phyloP scores from a whole-genome alignment of 2,329 filamentous ascomycete genomes.

The Colletotrichum caudatum region DNA sequence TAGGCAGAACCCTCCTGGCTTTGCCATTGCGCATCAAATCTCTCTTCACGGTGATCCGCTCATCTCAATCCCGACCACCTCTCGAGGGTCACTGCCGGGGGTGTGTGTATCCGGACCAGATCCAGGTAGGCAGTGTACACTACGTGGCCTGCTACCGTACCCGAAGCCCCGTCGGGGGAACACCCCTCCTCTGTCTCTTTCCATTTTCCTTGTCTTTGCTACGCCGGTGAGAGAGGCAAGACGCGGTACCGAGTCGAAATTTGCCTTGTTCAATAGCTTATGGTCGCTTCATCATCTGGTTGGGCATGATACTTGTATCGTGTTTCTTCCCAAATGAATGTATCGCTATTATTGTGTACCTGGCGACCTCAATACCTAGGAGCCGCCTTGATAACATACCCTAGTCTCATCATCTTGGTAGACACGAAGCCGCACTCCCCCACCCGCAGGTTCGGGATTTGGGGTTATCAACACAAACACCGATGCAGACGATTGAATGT shows the following conservation, averaged over 20 bases:
- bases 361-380: too few relatives aligned
- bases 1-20: not conserved
- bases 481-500: not conserved
- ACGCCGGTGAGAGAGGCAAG: not conserved
- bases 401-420: not conserved
- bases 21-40: not conserved
- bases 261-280: not conserved
- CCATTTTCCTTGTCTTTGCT: too few relatives aligned
- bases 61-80: not conserved
- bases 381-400: too few relatives aligned
- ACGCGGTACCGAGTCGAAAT: not conserved
- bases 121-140: not conserved
- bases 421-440: not conserved
- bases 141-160: conserved; percentile 25
- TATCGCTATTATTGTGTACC: too few relatives aligned
- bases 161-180: conserved; percentile 5
- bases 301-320: too few relatives aligned
- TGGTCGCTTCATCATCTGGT: not conserved
- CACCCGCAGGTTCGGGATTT: conserved; percentile 2
- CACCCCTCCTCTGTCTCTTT: not conserved
- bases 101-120: not conserved
- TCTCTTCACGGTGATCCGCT: not conserved
- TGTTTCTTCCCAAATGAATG: too few relatives aligned
- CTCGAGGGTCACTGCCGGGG: not conserved
- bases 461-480: conserved; percentile 9